Evolutionary conservation across 306 rosid genomes (phyloP).

Genomic region (Prunus fruticosa): DNA sequence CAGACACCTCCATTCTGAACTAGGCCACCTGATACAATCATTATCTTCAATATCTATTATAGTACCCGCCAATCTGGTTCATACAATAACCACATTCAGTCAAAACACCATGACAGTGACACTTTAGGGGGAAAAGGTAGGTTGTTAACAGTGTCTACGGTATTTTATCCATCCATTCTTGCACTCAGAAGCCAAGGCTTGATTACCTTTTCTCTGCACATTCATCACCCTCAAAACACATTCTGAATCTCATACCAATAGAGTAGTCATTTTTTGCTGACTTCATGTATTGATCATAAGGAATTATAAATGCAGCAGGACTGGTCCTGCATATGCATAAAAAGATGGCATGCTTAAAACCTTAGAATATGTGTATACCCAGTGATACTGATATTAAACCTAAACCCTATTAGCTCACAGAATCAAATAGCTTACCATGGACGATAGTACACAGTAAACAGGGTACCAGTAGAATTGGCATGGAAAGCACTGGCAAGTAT

Average conservation of each 20-base stretch:
- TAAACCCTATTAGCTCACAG: neutral
- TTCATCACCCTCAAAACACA: conserved; percentile 38
- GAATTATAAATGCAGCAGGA: conserved; percentile 53
- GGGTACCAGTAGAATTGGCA: conserved; percentile 44
- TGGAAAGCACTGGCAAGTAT: conserved; percentile 47
- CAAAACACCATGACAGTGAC: neutral
- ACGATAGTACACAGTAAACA: conserved; percentile 53
- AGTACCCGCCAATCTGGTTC: conserved; percentile 49
- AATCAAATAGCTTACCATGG: conserved; percentile 58
- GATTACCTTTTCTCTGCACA: conserved; percentile 52
- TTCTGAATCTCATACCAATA: conserved; percentile 50
- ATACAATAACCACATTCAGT: neutral
- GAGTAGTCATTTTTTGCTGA: conserved; percentile 29
- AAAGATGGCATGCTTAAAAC: conserved; percentile 16
- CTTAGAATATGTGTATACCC: neutral
- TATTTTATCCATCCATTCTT: neutral
- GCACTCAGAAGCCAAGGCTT: conserved; percentile 3
- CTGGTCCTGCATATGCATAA: conserved; percentile 49
- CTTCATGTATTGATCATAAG: conserved; percentile 38
- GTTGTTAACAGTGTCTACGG: neutral
- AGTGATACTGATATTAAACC: neutral
- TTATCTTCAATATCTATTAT: conserved; percentile 46
- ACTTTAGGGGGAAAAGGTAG: neutral
- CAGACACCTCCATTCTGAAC: conserved; percentile 69
- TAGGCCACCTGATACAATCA: conserved; percentile 58